Conservation (phyloP, 148 eudicot genomes). For the Arbutus unedo region DNA sequence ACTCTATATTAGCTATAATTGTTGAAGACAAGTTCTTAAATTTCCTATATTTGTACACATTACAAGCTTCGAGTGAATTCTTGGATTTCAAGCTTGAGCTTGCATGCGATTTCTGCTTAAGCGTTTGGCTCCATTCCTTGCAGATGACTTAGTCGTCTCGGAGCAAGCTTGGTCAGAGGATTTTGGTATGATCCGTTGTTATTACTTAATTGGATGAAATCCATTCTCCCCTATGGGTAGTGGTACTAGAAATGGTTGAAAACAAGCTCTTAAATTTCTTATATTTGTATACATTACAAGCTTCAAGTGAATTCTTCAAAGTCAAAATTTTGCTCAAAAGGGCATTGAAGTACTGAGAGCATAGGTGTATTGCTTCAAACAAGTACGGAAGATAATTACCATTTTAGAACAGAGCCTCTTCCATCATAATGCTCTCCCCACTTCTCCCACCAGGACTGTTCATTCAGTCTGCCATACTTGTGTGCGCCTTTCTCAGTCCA, state of each 20-base stretch:
- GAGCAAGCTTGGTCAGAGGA: too few relatives aligned
- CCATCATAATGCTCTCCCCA: constrained; percentile 99
- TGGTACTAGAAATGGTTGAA: background rate
- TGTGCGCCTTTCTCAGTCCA: constrained; percentile 99
- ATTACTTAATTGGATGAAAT: too few relatives aligned
- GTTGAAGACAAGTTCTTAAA: background rate
- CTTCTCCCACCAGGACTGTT: constrained; percentile 99
- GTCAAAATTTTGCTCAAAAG: background rate
- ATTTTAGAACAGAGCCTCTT: constrained; percentile 94
- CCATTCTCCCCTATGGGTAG: too few relatives aligned
- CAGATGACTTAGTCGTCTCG: too few relatives aligned
- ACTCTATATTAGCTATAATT: background rate
- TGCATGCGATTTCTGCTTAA: too few relatives aligned
- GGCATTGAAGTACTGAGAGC: background rate
- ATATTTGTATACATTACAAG: background rate
- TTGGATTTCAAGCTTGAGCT: too few relatives aligned
- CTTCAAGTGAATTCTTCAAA: background rate
- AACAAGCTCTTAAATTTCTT: background rate
- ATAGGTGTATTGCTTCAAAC: background rate
- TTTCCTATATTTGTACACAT: background rate
- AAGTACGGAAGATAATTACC: constrained; percentile 38
- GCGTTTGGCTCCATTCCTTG: too few relatives aligned
- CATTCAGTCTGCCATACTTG: constrained; percentile 93
- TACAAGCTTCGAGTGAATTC: background rate
- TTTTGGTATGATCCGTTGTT: too few relatives aligned